Percentiles rank a stretch among this genome's conserved stretches.
Conservation (phyloP, 1,284 basidiomycete genomes). For the Rhodotorula glutinis region DNA sequence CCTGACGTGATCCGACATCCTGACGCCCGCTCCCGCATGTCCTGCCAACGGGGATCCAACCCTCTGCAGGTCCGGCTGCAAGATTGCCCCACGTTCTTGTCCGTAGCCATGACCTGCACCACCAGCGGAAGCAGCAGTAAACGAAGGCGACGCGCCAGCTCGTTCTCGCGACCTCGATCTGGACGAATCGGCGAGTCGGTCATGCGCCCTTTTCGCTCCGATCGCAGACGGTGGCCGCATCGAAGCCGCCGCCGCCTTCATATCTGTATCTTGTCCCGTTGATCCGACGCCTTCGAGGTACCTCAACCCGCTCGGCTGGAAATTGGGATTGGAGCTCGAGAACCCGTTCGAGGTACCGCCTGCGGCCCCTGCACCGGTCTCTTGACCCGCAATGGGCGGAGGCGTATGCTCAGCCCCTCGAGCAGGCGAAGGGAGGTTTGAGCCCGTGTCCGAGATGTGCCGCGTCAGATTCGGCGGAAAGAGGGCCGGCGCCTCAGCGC, state of each 20-base stretch:
- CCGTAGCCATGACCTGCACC: too few relatives aligned
- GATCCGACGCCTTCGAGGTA: neutral
- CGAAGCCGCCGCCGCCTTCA: too few relatives aligned
- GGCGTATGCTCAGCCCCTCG: neutral
- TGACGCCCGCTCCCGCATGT: neutral
- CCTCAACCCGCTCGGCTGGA: neutral
- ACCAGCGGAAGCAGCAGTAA: too few relatives aligned
- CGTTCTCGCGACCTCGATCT: too few relatives aligned
- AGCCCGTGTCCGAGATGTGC: neutral
- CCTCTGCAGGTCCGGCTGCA: neutral
- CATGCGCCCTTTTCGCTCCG: too few relatives aligned
- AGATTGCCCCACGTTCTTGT: neutral
- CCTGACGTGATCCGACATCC: neutral
- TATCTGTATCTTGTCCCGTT: neutral
- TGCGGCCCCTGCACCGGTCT: neutral
- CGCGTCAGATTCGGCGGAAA: neutral
- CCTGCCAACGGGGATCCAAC: neutral
- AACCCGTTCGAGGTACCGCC: too few relatives aligned
- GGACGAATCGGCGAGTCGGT: too few relatives aligned
- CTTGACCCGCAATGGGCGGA: neutral
- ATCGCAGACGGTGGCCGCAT: neutral
- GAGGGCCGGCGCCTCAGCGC: neutral
- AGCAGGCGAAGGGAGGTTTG: slow-evolving; percentile 1
- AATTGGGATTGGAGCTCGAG: too few relatives aligned
- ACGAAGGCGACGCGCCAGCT: too few relatives aligned